These are phyloP conservation scores for Boletellus sp. DNA, from an alignment of 1,284 basidiomycete species.

Conservation along the genomic window DNA sequence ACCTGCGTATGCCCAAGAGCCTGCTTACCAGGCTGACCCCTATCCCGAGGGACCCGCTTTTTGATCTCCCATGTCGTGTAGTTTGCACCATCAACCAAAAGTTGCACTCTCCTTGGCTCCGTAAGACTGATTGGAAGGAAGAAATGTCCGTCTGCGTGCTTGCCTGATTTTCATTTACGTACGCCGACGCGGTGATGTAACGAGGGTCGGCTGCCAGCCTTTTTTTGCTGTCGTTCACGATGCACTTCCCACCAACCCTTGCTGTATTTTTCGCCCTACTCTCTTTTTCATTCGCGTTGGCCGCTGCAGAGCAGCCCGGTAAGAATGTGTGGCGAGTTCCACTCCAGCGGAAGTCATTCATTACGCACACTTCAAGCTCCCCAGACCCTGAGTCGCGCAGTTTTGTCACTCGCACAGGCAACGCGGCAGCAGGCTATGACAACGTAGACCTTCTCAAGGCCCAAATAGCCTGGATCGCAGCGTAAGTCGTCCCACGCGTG, in stretches of 20 bases:
- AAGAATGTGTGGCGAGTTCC: conserved; percentile 16
- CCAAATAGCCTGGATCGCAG: conserved; percentile 13
- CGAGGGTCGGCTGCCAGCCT: not conserved
- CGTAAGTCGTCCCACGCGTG: conserved; percentile 14
- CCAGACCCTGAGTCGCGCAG: not conserved
- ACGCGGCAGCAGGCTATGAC: conserved; percentile 2
- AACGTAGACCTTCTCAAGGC: conserved; percentile 12
- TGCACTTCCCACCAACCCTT: conserved; percentile 14
- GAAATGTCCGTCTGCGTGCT: not conserved
- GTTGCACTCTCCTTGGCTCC: conserved; percentile 7
- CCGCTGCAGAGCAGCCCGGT: not conserved
- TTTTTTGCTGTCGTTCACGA: conserved; percentile 5
- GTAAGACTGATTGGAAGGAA: conserved; percentile 1
- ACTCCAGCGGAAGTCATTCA: conserved; percentile 22
- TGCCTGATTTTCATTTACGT: conserved; percentile 8
- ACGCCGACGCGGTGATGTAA: not conserved
- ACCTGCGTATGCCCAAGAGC: conserved; percentile 40
- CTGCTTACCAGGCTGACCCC: conserved; percentile 36
- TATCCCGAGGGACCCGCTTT: conserved; percentile 46
- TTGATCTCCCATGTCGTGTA: conserved; percentile 34
- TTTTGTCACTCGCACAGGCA: not conserved
- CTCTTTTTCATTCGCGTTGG: conserved; percentile 10
- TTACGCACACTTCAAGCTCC: conserved; percentile 1
- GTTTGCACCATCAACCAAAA: conserved; percentile 14
- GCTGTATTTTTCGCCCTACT: conserved; percentile 14